These are phyloP conservation scores for Macrotyloma uniflorum DNA, from an alignment of 306 rosid species.

Conservation along the genomic window DNA sequence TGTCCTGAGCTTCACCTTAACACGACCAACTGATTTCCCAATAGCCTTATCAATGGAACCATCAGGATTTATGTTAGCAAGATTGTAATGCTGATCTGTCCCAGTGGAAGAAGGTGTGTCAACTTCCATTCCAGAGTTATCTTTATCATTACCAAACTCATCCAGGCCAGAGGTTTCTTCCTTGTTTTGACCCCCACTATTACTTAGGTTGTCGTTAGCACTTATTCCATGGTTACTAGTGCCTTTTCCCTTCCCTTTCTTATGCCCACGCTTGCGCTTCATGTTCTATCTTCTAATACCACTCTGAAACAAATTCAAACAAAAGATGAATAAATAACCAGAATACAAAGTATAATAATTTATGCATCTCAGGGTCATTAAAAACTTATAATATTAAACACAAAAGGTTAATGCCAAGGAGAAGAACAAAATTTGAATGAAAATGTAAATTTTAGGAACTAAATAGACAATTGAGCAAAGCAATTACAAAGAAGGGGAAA, in stretches of 20 bases:
- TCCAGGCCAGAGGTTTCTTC: conserved; percentile 62
- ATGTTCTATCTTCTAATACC: conserved; percentile 42
- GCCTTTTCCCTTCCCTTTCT: conserved; percentile 67
- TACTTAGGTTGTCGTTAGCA: conserved; percentile 35
- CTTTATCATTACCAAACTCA: conserved; percentile 45
- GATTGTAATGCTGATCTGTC: conserved; percentile 69
- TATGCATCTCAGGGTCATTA: background rate
- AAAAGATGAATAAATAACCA: conserved; percentile 28
- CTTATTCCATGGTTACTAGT: conserved; percentile 25
- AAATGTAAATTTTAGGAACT: background rate
- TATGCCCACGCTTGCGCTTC: conserved; percentile 93
- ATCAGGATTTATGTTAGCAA: conserved; percentile 67
- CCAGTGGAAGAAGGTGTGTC: conserved; percentile 83
- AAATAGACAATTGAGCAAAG: background rate
- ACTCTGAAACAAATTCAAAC: conserved; percentile 28
- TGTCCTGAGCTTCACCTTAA: conserved; percentile 85
- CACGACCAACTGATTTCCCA: conserved; percentile 71
- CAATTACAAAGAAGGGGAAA: background rate
- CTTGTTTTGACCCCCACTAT: conserved; percentile 23
- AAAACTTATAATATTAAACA: no score
- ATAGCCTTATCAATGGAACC: conserved; percentile 58
- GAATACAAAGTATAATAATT: conserved; percentile 3
- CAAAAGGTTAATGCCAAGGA: background rate
- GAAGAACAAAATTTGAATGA: background rate
- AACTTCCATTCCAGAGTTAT: conserved; percentile 75